Base-by-base conservation (phyloP, 345 rosid species). In the Salix exigua region DNA sequence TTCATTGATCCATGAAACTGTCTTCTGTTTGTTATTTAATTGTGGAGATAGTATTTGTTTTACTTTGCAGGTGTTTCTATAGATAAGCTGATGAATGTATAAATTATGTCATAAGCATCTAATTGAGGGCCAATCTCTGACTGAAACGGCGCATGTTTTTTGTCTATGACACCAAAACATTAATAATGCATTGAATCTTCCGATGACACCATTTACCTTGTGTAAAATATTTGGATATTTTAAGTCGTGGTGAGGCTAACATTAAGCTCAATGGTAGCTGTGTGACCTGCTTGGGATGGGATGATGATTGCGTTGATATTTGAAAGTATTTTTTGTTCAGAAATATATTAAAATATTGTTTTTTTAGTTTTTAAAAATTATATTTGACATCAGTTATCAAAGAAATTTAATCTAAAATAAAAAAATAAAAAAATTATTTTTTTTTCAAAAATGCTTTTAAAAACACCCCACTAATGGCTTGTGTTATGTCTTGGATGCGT, bases 61-160 rank as follows among this genome's bases (percentile, higher is more conserved):
- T 79, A 18, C 7, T 42, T 7, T 10, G 38, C 5, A 72, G 71
- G 66, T 75, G 67, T 75, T 75, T 74, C 75, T 53, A 80, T 72
- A 79, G 55, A 70, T 73, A 68, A 30, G 76, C 76, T 62, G 68
- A 72, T 71, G 70, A 70, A 42, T 82, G 74, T 65, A 68, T 73
- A 77, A 40, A 78, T 82, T 77, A 31, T 64, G 30, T 72, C 46
- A 58, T 53, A 42, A 75, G 83, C 70, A 69, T 88, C 70, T 13
- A 78, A 74, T 76, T 50, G 75, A 64, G 77, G 72, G 73, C 83
- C 83, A 79, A 80, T 74, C 53, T 83, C 86, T 91, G 85, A 85
- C 87, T 82, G 69, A 71, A 86, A 53, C 71, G 80, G 62, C 74
- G 81, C 71, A 77, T 83, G 76, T 81, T 76, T 50, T n/a, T 77